Conservation (phyloP, 352 stramenopile genomes). For the Hyphochytrium catenoides region DNA sequence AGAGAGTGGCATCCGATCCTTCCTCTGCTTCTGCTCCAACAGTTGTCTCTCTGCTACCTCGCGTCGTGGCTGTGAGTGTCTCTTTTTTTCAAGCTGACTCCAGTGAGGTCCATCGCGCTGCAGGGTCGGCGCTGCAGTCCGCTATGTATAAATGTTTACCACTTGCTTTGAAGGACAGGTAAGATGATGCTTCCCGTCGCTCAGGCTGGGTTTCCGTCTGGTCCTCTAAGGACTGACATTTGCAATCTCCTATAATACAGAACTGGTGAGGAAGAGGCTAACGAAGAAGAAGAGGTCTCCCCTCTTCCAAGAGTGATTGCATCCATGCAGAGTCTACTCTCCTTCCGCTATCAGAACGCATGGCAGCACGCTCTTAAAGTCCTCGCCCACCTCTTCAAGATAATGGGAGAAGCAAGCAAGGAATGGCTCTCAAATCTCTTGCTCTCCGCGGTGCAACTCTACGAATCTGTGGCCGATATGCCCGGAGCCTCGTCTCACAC, state of each 20-base stretch:
- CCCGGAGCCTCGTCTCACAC: slow-evolving; percentile 18
- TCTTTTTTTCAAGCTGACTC: slow-evolving; percentile 37
- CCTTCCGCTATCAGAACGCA: slow-evolving; percentile 43
- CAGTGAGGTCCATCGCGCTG: slow-evolving; percentile 28
- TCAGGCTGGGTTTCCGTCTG: no score
- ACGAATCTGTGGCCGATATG: slow-evolving; percentile 45
- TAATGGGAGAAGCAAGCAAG: slow-evolving; percentile 27
- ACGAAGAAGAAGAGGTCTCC: no score
- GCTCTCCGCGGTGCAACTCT: slow-evolving; percentile 37
- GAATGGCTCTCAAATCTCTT: slow-evolving; percentile 34
- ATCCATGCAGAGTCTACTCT: slow-evolving; percentile 20
- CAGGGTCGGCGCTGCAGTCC: slow-evolving; percentile 26
- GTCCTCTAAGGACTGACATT: no score
- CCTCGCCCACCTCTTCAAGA: slow-evolving; percentile 35
- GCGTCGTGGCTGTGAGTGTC: slow-evolving; percentile 36
- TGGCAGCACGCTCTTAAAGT: slow-evolving; percentile 49
- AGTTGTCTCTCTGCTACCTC: slow-evolving; percentile 40
- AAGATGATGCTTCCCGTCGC: no score
- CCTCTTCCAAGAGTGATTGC: background rate
- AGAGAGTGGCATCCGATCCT: no score
- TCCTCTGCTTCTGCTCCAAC: no score
- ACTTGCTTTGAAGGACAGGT: slow-evolving; percentile 19
- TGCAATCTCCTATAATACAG: no score
- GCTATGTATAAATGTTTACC: slow-evolving; percentile 31
- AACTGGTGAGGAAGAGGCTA: no score